Percentiles rank a stretch among this genome's conserved stretches.
phyloP scores from a whole-genome alignment of 805 yeast genomes.

The Lipomyces japonicus region DNA sequence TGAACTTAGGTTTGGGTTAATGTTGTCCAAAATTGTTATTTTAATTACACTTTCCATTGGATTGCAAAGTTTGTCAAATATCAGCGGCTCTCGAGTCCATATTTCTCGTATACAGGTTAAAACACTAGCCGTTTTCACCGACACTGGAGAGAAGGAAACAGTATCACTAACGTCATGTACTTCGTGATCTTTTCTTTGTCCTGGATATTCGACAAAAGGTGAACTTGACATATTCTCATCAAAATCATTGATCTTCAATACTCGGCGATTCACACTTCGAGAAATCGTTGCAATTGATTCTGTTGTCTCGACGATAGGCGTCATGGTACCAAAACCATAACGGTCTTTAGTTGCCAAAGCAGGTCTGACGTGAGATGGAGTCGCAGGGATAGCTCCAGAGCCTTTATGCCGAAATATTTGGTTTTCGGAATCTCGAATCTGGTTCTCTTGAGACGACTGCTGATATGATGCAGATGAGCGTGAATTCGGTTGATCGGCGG shows the following conservation, averaged over 20 bases:
- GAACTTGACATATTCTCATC: constrained; percentile 16
- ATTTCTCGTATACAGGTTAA: neutral
- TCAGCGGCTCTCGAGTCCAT: constrained; percentile 16
- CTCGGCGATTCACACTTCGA: neutral
- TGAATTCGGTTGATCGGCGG: neutral
- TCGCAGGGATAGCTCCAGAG: constrained; percentile 16
- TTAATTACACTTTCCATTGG: constrained; percentile 49
- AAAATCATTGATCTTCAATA: constrained; percentile 1
- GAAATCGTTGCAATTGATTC: constrained; percentile 27
- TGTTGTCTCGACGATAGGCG: constrained; percentile 36
- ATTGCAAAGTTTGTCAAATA: constrained; percentile 33
- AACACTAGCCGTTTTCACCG: neutral
- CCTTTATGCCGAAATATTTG: too few relatives aligned
- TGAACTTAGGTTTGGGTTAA: constrained; percentile 40
- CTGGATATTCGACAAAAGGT: constrained; percentile 24
- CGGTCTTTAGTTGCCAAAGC: constrained; percentile 7
- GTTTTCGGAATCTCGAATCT: constrained; percentile 3
- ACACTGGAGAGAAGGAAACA: constrained; percentile 9
- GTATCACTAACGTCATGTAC: neutral
- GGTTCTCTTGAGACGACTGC: neutral
- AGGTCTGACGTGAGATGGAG: constrained; percentile 19
- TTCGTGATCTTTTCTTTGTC: constrained; percentile 8
- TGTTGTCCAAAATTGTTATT: constrained; percentile 39
- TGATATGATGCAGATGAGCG: neutral
- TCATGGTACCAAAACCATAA: constrained; percentile 29